These are phyloP conservation scores for Vaccinium darrowii DNA, from an alignment of 148 eudicot genomes.

Conservation along the genomic window DNA sequence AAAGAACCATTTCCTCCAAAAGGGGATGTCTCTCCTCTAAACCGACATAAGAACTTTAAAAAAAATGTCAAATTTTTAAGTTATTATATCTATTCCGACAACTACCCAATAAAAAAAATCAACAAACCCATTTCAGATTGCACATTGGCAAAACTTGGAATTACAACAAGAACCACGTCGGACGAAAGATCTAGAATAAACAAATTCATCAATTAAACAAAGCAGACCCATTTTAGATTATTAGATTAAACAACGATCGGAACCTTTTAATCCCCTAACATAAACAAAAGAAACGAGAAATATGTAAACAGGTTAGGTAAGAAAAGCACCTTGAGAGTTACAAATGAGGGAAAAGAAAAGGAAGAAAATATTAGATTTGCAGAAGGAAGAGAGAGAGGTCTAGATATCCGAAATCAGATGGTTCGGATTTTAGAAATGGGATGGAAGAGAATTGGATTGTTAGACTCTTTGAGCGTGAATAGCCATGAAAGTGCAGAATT, in stretches of 20 bases:
- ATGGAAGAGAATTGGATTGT: neutral
- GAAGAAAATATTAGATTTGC: conserved; percentile 4
- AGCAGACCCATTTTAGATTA: conserved; percentile 6
- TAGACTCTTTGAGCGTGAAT: neutral
- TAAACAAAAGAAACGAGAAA: neutral
- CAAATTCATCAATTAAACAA: neutral
- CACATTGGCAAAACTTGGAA: neutral
- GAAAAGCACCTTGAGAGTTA: conserved; percentile 12
- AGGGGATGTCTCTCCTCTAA: neutral
- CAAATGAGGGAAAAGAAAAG: neutral
- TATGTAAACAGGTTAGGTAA: neutral
- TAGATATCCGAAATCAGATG: conserved; percentile 34
- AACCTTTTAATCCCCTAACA: neutral
- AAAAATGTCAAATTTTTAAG: neutral
- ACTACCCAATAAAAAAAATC: neutral
- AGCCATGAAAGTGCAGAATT: neutral
- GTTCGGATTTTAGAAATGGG: neutral
- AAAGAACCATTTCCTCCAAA: neutral
- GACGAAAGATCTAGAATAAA: neutral
- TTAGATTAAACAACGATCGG: conserved; percentile 4
- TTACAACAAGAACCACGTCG: neutral
- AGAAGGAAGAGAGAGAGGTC: conserved; percentile 5
- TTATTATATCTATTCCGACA: neutral
- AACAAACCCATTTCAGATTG: neutral
- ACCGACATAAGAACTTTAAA: neutral